Evolutionary conservation across 371 early-diverging fungal species (phyloP).

Genomic region (Mortierella sp.): DNA sequence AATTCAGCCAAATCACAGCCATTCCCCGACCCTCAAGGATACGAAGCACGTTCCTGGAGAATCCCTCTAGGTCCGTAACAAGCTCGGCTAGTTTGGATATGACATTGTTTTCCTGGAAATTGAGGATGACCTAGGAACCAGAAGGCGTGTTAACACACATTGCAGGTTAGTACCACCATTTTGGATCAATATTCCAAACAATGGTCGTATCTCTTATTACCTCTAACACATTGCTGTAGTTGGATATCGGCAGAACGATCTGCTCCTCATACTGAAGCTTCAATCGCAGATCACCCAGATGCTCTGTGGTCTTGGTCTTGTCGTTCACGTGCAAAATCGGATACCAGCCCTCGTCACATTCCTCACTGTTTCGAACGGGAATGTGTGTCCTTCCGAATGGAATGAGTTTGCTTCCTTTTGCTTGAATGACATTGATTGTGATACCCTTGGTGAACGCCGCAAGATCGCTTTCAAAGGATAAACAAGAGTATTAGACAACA

Average conservation of each 20-base stretch:
- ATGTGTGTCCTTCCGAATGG: slow-evolving; percentile 53
- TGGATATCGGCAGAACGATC: slow-evolving; percentile 57
- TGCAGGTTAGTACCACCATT: too few species aligned
- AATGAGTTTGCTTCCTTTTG: slow-evolving; percentile 54
- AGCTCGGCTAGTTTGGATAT: slow-evolving; percentile 60
- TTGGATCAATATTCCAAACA: too few species aligned
- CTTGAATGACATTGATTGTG: slow-evolving; percentile 59
- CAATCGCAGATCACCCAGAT: slow-evolving; percentile 66
- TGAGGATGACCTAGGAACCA: slow-evolving; percentile 51
- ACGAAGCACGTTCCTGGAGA: slow-evolving; percentile 64
- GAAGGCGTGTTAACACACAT: background rate
- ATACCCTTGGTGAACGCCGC: slow-evolving; percentile 57
- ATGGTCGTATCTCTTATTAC: slow-evolving; percentile 34
- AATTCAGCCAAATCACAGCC: slow-evolving; percentile 66
- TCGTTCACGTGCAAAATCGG: slow-evolving; percentile 54
- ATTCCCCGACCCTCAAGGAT: slow-evolving; percentile 62
- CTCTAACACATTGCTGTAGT: slow-evolving; percentile 53
- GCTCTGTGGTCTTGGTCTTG: slow-evolving; percentile 43
- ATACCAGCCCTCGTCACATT: slow-evolving; percentile 61
- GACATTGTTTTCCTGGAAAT: slow-evolving; percentile 58
- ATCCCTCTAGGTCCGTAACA: slow-evolving; percentile 63
- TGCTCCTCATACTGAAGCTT: slow-evolving; percentile 69
- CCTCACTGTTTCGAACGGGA: slow-evolving; percentile 27
- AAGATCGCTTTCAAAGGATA: slow-evolving; percentile 52
- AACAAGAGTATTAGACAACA: background rate